phyloP scores from a whole-genome alignment of 805 yeast species.

The Kodamaea lidongshanica region DNA sequence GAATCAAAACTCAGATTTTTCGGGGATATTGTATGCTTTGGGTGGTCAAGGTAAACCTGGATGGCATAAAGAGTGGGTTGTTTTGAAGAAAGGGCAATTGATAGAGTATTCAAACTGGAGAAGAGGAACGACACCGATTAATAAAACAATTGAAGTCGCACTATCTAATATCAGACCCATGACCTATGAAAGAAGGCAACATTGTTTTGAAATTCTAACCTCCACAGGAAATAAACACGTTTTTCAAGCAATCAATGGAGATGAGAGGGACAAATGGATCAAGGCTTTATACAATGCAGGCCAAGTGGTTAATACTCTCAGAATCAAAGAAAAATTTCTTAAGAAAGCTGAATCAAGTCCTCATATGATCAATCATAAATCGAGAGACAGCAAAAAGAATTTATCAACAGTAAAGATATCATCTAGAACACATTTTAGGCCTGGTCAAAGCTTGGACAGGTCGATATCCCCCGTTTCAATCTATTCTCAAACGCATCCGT shows the following conservation, averaged over 20 bases:
- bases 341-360: not conserved
- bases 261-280: constrained; percentile 67
- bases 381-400: not conserved
- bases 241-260: constrained; percentile 67
- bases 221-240: constrained; percentile 59
- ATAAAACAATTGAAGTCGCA: constrained; percentile 64
- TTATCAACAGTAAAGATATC: not conserved
- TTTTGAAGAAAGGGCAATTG: constrained; percentile 59
- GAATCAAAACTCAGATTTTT: constrained; percentile 25
- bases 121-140: constrained; percentile 53
- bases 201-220: constrained; percentile 72
- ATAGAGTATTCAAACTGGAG: constrained; percentile 79
- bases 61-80: constrained; percentile 91
- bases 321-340: constrained; percentile 11
- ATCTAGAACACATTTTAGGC: too few species aligned
- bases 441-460: constrained; percentile 9
- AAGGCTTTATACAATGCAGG: constrained; percentile 55
- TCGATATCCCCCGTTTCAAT: constrained; percentile 31
- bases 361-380: not conserved
- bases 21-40: constrained; percentile 50
- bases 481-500: constrained; percentile 12
- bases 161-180: constrained; percentile 55
- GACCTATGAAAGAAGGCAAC: constrained; percentile 40
- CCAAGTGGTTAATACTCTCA: constrained; percentile 29
- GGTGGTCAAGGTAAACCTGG: constrained; percentile 59